Percentiles rank a stretch among this genome's conserved stretches.
Conservation (phyloP, 2,329 filamentous ascomycete species). For the Teratosphaeria gauchensis region DNA sequence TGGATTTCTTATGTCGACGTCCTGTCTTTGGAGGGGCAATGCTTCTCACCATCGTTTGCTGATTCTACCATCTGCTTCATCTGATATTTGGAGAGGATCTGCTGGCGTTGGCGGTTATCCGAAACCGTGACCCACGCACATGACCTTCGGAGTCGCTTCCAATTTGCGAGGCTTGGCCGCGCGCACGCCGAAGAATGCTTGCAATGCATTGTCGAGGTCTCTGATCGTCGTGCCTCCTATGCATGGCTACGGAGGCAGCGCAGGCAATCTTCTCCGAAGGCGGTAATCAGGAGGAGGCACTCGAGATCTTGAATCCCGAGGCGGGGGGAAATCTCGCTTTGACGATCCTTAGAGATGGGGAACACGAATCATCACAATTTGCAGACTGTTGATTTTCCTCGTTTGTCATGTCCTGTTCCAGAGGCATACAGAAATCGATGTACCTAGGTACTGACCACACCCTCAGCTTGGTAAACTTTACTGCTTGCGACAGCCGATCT, state of each 20-base stretch:
- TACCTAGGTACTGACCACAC: not conserved
- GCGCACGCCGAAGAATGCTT: not conserved
- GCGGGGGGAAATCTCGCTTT: not conserved
- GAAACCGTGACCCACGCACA: not conserved
- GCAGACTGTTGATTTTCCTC: not conserved
- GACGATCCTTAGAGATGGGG: not conserved
- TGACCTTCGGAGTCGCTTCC: not conserved
- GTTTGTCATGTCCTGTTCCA: not conserved
- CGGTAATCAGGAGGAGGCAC: not conserved
- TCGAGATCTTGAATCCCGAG: not conserved
- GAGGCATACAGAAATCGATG: not conserved
- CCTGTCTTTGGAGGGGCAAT: slow-evolving; percentile 16
- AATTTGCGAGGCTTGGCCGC: not conserved
- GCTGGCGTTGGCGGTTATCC: not conserved
- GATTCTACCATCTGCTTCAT: not conserved
- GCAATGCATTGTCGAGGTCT: not conserved
- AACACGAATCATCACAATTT: not conserved
- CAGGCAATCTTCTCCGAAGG: not conserved
- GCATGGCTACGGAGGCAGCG: not conserved
- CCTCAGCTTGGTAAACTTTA: not conserved
- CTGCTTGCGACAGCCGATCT: not conserved
- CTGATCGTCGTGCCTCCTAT: not conserved
- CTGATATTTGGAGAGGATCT: not conserved
- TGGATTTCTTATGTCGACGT: slow-evolving; percentile 24
- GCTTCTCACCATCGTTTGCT: not conserved